Base-by-base conservation (phyloP, 2,329 filamentous ascomycete species). In the Thielaviopsis populi region DNA sequence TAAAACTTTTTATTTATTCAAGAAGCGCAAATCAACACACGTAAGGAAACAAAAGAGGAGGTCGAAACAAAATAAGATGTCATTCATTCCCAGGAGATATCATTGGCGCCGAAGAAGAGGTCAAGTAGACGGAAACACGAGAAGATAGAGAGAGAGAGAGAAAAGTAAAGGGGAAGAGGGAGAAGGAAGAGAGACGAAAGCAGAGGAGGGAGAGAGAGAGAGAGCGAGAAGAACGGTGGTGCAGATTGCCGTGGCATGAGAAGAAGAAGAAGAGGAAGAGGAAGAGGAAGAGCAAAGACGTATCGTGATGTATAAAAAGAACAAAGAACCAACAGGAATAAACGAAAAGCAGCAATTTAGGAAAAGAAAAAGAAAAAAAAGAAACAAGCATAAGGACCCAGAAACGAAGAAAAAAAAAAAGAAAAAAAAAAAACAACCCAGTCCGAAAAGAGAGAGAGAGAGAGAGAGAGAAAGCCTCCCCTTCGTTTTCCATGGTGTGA, bases 81-180 rank as follows among this genome's bases (percentile, higher is more conserved):
- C 46, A 62, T 40, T 33, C 22, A 62, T 53, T 33, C 61, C 61
- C 30, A 50, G 42, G 43, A 43, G 33, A 48, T 61, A 61, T 46
- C 41, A 61, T 11, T 33, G 33, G 19, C 24, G 24, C 61, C 17
- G 43, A 61, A 61, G 24, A 61, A 59, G 27, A 62, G 17, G 30
- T 62, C 15, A 42, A 50, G 42, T n/a, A 50, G 46, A 40, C 10
- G 33, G 33, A 15, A 33, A 42, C 58, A 27, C 15, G 54, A 53
- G 41, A 6, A 10, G n/a, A 24, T 27, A 33, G 27, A 54, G 50
- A 54, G 17, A 17, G 30, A 54, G 50, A 30, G 30, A 54, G 17
- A 33, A 30, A n/a, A 17, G 24, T 27, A 22, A 2, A 54, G 24
- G 27, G 24, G 27, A 27, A 27, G 5, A 53, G 1, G 19, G 15